Base-by-base conservation (phyloP, 441 rosid species). In the Francoa sonchifolia region DNA sequence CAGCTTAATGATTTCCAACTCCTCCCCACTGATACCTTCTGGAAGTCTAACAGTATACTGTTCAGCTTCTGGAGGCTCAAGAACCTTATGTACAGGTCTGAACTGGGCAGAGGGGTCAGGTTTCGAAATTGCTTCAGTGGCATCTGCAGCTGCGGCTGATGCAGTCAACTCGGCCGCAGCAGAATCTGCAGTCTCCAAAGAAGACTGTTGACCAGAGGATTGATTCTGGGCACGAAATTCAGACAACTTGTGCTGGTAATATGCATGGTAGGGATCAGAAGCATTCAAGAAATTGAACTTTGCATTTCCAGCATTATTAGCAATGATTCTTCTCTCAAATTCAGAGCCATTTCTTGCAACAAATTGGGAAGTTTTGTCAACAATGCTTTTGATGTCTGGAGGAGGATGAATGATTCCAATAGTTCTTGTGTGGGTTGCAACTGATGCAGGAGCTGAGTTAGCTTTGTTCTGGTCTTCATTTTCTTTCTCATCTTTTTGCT, bases 371-470 rank as follows among this genome's bases (percentile, higher is more conserved):
- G 98, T 89, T 53, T 71, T 85, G 51, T 89, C 98, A 3, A 85
- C 94, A 39, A 89, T 85, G 20, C 61, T 72, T 66, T 80, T 65
- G 47, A 82, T 82, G 55, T 85, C 96, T 1, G 92, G 89, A 40
- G 98, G 98, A 13, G 94, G 98, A 46, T 89, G 76, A 43, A 89
- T 82, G 29, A 89, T 89, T 43, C 98, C 96, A n/a, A 89, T 79
- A 22, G 89, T 57, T 55, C 67, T 76, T 0, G 98, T 80, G 63
- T 90, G 98, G 35, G 87, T 86, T 1, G 96, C 85, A 32, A 90
- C 71, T 1, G 95, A 62, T 0, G 61, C 66, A 6, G 69, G 68
- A 32, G 58, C 65, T 27, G 53, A 59, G 17, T 48, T 58, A 2
- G 64, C 69, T 30, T 52, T 74, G 55, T 16, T 59, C 39, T 63